These are phyloP conservation scores for Ceratocystis albifundus DNA, from an alignment of 2,329 filamentous ascomycete genomes.

Conservation along the genomic window DNA sequence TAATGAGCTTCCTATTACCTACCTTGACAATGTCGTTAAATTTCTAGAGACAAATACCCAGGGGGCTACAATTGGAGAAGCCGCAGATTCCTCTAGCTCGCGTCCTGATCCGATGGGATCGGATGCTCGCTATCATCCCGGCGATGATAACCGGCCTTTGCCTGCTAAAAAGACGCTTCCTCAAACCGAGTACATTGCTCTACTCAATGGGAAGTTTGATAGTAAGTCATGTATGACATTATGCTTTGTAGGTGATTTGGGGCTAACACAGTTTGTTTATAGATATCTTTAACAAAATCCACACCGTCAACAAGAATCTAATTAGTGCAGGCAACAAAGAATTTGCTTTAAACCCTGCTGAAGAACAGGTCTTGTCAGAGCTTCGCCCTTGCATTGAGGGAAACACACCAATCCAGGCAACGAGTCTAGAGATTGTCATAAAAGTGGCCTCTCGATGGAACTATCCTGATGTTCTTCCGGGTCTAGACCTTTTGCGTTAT, in stretches of 20 bases:
- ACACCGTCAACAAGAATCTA: conserved; percentile 62
- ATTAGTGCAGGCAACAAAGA: conserved; percentile 61
- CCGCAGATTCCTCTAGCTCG: conserved; percentile 27
- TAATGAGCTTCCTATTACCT: conserved; percentile 76
- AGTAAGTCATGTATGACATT: conserved; percentile 30
- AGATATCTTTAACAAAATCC: conserved; percentile 64
- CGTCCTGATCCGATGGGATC: conserved; percentile 65
- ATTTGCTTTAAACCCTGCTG: conserved; percentile 58
- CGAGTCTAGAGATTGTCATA: conserved; percentile 52
- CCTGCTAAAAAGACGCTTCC: conserved; percentile 50
- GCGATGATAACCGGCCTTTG: conserved; percentile 38
- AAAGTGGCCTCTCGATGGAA: conserved; percentile 72
- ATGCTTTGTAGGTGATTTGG: not conserved
- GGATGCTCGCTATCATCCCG: conserved; percentile 67
- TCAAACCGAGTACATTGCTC: conserved; percentile 66
- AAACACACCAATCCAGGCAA: conserved; percentile 37
- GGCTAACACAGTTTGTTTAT: conserved; percentile 29
- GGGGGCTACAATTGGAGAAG: conserved; percentile 66
- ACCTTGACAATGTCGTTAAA: conserved; percentile 82
- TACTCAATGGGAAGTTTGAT: conserved; percentile 53
- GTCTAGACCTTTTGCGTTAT: conserved; percentile 77
- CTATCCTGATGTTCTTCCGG: conserved; percentile 65
- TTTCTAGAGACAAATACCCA: conserved; percentile 87
- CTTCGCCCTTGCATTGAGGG: conserved; percentile 55
- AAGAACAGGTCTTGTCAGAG: conserved; percentile 50